These are phyloP conservation scores for Magnolia officinalis DNA, from an alignment of 164 flowering plant genomes.

Conservation along the genomic window DNA sequence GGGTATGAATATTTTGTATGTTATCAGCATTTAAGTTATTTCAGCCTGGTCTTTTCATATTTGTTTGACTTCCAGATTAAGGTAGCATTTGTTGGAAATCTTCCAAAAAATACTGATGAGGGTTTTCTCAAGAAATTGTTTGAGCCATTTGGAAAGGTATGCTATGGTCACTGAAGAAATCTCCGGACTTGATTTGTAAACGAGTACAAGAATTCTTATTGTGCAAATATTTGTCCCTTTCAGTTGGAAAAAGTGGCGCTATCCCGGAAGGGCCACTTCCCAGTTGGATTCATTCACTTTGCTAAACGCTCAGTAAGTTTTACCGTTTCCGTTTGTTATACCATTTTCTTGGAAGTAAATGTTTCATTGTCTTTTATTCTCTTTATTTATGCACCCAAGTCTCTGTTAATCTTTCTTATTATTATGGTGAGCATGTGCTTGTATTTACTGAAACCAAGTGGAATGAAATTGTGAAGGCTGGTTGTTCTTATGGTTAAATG, in stretches of 20 bases:
- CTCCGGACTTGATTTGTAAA: not conserved
- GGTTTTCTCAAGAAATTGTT: constrained; percentile 26
- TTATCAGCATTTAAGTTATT: not conserved
- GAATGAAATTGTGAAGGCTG: not conserved
- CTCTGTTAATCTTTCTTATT: not conserved
- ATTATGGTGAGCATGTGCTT: constrained; percentile 2
- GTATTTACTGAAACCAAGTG: constrained; percentile 1
- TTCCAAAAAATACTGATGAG: constrained; percentile 32
- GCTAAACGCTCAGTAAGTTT: constrained; percentile 31
- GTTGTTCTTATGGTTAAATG: not conserved
- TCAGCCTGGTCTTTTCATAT: not conserved
- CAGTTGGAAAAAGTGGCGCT: constrained; percentile 45
- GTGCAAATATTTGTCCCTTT: constrained; percentile 7
- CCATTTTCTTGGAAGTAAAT: not conserved
- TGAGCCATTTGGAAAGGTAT: constrained; percentile 37
- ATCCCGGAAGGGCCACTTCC: constrained; percentile 27
- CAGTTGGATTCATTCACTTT: constrained; percentile 44
- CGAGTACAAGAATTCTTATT: not conserved
- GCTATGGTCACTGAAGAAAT: not conserved
- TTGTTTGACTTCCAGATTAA: constrained; percentile 22
- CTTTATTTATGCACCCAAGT: not conserved
- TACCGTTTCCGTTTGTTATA: not conserved
- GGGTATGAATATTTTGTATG: not conserved
- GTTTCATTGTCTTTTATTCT: constrained; percentile 4
- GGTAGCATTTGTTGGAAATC: constrained; percentile 37